These are phyloP conservation scores for Phytopythium boreale DNA, from an alignment of 352 stramenopile species.

Conservation along the genomic window DNA sequence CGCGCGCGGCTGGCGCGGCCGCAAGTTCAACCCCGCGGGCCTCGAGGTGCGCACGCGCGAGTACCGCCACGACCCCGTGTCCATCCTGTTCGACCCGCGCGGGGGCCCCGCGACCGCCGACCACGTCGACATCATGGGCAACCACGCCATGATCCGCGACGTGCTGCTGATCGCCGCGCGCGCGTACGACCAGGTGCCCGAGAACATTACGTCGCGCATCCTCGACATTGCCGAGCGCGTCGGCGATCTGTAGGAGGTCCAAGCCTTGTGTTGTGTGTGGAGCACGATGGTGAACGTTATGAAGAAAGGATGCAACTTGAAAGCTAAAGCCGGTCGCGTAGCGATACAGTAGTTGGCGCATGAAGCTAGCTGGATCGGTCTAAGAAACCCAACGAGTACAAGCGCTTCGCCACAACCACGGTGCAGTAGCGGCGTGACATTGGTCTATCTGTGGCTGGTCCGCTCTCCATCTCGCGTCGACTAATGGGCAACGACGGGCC, in stretches of 20 bases:
- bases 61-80: conserved; percentile 72
- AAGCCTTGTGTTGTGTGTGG: not conserved
- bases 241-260: conserved; percentile 22
- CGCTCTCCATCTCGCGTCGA: not conserved
- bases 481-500: not conserved
- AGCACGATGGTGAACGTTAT: not conserved
- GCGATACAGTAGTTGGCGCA: not conserved
- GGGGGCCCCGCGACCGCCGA: conserved; percentile 79
- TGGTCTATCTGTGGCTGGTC: not conserved
- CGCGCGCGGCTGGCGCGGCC: conserved; percentile 75
- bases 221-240: conserved; percentile 60
- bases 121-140: conserved; percentile 96
- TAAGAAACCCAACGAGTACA: not conserved
- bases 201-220: conserved; percentile 71
- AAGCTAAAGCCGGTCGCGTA: too few relatives aligned
- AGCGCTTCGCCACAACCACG: not conserved
- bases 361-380: not conserved
- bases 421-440: not conserved
- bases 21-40: conserved; percentile 84
- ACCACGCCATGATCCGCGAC: conserved; percentile 87
- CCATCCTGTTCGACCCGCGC: conserved; percentile 66
- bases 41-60: conserved; percentile 85
- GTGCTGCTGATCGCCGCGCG: conserved; percentile 54
- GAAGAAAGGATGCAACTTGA: too few relatives aligned
- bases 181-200: conserved; percentile 69